A percentile compares a stretch with the other conserved stretches of the same genome.
These are phyloP conservation scores for Apiospora rasikravindrae DNA, from an alignment of 2,329 filamentous ascomycete genomes.

Conservation along the genomic window DNA sequence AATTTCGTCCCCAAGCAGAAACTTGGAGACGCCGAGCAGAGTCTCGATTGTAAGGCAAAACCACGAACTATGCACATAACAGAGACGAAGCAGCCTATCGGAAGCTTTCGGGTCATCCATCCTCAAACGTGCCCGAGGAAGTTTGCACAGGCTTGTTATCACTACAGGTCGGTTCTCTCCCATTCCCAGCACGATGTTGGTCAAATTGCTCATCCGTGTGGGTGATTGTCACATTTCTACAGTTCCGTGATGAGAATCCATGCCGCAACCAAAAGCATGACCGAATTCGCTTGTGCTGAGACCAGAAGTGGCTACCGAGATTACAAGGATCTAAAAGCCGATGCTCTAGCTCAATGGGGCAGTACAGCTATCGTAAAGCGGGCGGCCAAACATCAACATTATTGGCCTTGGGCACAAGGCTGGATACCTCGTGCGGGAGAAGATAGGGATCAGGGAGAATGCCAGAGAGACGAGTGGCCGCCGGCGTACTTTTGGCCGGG, in stretches of 20 bases:
- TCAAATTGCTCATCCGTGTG: neutral
- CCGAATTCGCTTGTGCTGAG: neutral
- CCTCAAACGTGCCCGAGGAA: neutral
- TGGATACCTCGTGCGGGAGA: neutral
- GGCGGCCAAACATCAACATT: neutral
- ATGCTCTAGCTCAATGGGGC: neutral
- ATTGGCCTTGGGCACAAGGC: neutral
- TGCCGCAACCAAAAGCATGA: neutral
- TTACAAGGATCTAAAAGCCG: neutral
- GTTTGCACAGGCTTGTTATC: neutral
- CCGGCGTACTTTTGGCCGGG: neutral
- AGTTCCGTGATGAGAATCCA: neutral
- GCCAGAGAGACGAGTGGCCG: neutral
- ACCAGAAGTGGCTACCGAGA: neutral
- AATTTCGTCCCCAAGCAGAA: neutral
- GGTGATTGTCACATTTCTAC: no score
- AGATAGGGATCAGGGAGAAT: accelerated
- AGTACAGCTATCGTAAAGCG: neutral
- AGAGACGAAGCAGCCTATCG: neutral
- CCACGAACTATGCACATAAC: neutral
- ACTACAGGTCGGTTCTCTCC: neutral
- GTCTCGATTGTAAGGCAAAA: neutral
- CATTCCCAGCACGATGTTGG: neutral
- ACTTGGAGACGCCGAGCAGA: neutral
- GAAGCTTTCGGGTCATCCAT: neutral